Evolutionary conservation across 2,329 filamentous ascomycete genomes (phyloP).

Genomic region (Dactylellina haptotyla): DNA sequence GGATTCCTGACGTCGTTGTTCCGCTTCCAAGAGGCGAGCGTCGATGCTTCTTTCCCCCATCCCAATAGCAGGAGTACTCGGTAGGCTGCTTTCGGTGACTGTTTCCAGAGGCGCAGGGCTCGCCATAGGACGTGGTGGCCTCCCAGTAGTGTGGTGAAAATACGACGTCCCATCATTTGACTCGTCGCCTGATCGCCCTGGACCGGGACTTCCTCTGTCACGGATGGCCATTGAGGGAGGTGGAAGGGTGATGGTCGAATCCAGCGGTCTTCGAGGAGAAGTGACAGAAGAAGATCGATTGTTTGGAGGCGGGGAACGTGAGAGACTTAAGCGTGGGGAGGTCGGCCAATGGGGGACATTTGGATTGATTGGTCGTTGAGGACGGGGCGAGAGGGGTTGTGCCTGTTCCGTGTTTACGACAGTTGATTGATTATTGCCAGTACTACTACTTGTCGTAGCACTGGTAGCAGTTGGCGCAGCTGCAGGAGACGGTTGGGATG

Average conservation of each 20-base stretch:
- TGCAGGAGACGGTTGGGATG: constrained; percentile 46
- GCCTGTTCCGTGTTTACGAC: constrained; percentile 22
- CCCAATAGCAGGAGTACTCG: constrained; percentile 72
- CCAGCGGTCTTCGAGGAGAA: constrained; percentile 54
- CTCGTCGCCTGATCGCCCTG: constrained; percentile 53
- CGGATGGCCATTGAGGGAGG: constrained; percentile 42
- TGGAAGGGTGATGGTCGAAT: constrained; percentile 53
- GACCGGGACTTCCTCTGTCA: constrained; percentile 52
- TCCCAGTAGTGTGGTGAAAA: constrained; percentile 36
- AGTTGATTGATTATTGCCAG: constrained; percentile 12
- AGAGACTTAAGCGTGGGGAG: constrained; percentile 56
- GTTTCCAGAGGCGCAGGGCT: constrained; percentile 77
- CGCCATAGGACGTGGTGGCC: constrained; percentile 60
- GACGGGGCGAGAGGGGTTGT: constrained; percentile 51
- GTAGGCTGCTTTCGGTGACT: constrained; percentile 86
- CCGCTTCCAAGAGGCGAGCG: constrained; percentile 60
- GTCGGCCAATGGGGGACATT: constrained; percentile 57
- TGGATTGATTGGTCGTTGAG: constrained; percentile 52
- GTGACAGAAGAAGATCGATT: constrained; percentile 55
- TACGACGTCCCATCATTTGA: constrained; percentile 53
- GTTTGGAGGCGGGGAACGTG: constrained; percentile 57
- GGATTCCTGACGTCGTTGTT: constrained; percentile 59
- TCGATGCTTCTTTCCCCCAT: constrained; percentile 62
- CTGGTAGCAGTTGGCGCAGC: constrained; percentile 42
- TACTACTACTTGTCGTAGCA: constrained; percentile 7